Base-by-base conservation (phyloP, 164 flowering plant genomes). In the Piper longum region DNA sequence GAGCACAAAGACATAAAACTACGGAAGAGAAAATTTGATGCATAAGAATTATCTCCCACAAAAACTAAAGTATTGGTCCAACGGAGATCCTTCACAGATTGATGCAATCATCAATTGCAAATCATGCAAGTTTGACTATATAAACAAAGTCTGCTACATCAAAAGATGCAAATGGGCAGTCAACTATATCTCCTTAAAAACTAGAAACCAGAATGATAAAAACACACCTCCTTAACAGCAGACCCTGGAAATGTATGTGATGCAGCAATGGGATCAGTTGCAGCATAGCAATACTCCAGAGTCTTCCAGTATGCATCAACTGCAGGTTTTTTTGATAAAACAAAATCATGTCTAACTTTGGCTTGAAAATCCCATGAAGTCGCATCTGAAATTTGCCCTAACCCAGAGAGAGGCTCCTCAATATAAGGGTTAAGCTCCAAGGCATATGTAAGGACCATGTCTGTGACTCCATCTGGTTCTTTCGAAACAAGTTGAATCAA, bases 391-490 rank as follows among this genome's bases (percentile, higher is more conserved):
- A 84, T 69, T 54, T 80, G 67, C 52, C 69, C 61, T 26, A 71
- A 67, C 48, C 77, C 67, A 39, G 79, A 76, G 16, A 73, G 61
- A 55, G 99, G 99, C 71, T 93, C 99, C 72, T 91, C 97, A 60
- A 93, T 80, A 70, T 93, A 91, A 43, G 99, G 99, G 73, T 80
- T 88, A 65, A 90, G 86, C 79, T 90, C 99, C 80, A 93, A 44
- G 19, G 96, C 87, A 79, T 88, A 73, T 57, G 74, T 72, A 71
- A 82, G 80, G 58, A 48, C 64, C 56, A 65, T 69, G 9, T 63
- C 74, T 61, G 56, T 65, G 73, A 78, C 64, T 72, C 78, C 43
- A 70, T 48, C 64, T 70, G 69, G 14, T 60, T 62, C 83, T 71
- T 72, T 69, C 64, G 72, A 73, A 59, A 81, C 82, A 40, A 93